Percentiles rank a stretch among this genome's conserved stretches.
These are phyloP conservation scores for Trichoderma harzianum DNA, from an alignment of 2,329 filamentous ascomycete species.

Conservation along the genomic window DNA sequence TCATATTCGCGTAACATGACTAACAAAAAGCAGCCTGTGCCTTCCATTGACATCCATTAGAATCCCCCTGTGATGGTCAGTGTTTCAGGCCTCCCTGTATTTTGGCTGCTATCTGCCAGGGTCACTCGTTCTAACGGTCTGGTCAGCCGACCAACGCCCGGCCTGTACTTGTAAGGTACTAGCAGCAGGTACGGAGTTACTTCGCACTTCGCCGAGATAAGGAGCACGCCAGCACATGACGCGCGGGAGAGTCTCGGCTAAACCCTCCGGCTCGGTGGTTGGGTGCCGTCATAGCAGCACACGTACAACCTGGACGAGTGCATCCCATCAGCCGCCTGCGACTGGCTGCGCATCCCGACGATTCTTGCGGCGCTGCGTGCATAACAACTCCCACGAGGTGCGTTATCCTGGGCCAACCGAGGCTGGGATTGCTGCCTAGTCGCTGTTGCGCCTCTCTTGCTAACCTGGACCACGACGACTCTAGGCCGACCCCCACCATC, in stretches of 20 bases:
- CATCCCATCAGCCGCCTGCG: slow-evolving; percentile 17
- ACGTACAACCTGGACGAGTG: slow-evolving; percentile 12
- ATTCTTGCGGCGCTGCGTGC: background rate
- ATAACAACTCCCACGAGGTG: background rate
- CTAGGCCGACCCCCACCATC: slow-evolving; percentile 18
- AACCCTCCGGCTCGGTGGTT: background rate
- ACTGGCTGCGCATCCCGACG: slow-evolving; percentile 18
- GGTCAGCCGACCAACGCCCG: slow-evolving; percentile 5
- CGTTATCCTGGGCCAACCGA: background rate
- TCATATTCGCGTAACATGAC: background rate
- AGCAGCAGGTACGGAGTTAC: background rate
- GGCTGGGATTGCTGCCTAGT: slow-evolving; percentile 10
- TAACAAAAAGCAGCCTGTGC: background rate
- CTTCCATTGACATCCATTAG: background rate
- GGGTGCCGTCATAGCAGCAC: slow-evolving; percentile 19
- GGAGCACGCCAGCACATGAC: slow-evolving; percentile 14
- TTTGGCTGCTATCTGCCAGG: background rate
- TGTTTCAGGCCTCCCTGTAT: background rate
- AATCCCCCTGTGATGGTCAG: background rate
- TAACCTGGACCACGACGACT: slow-evolving; percentile 1
- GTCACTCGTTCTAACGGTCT: background rate
- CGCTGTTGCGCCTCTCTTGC: background rate
- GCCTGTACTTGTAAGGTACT: background rate
- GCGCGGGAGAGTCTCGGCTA: slow-evolving; percentile 18
- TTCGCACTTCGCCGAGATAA: background rate